Evolutionary conservation across 345 rosid species (phyloP).

Genomic region (Salix caprea): DNA sequence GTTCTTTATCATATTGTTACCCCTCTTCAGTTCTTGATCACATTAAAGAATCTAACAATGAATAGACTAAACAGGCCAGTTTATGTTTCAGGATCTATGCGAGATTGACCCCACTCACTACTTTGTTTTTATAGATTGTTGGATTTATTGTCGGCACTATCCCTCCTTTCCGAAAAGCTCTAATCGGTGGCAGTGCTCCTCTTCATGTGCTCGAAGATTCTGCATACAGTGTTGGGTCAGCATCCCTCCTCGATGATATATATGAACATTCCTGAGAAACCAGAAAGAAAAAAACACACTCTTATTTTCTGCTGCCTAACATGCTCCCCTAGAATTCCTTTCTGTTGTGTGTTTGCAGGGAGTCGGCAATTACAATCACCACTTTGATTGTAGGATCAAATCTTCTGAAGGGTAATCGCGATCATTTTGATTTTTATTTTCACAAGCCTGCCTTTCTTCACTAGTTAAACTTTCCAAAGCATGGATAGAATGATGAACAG

Average conservation of each 20-base stretch:
- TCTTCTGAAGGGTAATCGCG: slow-evolving; percentile 34
- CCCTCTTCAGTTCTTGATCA: not conserved
- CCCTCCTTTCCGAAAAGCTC: slow-evolving; percentile 24
- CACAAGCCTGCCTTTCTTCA: not conserved
- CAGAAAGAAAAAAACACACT: too few relatives aligned
- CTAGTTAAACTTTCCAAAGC: not conserved
- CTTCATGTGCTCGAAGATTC: slow-evolving; percentile 32
- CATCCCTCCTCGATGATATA: not conserved
- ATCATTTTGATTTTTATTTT: not conserved
- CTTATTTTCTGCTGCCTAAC: not conserved
- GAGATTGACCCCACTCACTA: not conserved
- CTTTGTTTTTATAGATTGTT: slow-evolving; percentile 18
- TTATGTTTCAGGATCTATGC: not conserved
- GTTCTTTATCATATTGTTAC: too few relatives aligned
- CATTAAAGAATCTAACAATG: not conserved
- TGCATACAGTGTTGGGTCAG: slow-evolving; percentile 36
- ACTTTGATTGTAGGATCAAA: slow-evolving; percentile 47
- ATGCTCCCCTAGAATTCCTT: not conserved
- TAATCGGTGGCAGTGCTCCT: slow-evolving; percentile 38
- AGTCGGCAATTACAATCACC: slow-evolving; percentile 33
- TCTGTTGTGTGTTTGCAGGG: slow-evolving; percentile 19
- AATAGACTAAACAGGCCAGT: not conserved
- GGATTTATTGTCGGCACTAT: slow-evolving; percentile 37
- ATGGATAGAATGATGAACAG: not conserved
- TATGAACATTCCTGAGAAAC: not conserved